Evolutionary conservation across 495 filamentous ascomycete genomes (phyloP), one percentile per base, ranked within the genome.

Genomic region (Hypoxylon lienhwacheense): DNA sequence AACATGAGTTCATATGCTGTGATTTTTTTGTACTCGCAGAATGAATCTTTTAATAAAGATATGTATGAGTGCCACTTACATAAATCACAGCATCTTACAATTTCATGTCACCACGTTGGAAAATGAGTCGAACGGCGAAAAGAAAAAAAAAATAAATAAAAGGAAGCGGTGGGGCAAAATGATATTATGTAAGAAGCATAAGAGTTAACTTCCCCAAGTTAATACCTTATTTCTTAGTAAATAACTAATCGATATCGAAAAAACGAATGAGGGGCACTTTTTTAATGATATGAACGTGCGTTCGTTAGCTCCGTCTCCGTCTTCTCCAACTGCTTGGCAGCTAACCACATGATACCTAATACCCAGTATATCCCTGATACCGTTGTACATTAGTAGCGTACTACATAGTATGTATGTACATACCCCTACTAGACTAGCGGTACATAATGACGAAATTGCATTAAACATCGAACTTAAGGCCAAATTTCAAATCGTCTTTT

Each of bases 101-200:
- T 47, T 48, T 53, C 44, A 44, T 39, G 36, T 41, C 15, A 26
- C 16, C 11, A 19, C 20, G 21, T 22, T 7, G 17, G 22, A n/a
- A 19, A 40, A 48, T 60, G 56, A 60, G 44, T 54, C 56, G 40
- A 24, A 60, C 56, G 56, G 56, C 39, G 50, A 60, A 47, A 41
- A n/a, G n/a, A n/a, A n/a, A n/a, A n/a, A n/a, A n/a, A n/a, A n/a
- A n/a, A n/a, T n/a, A n/a, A n/a, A n/a, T n/a, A n/a, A n/a, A n/a
- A 53, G 19, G n/a, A 5, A 12, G 28, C 14, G 21, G 54, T 59
- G 55, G 55, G 42, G 49, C 48, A 47, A 7, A 46, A 32, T n/a
- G 33, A 12, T 19, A 7, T 40, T 40, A n/a, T n/a, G 19, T 21
- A 24, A n/a, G 19, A 40, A 36, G 16, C 34, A 17, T 36, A 36